Evolutionary conservation across 2,329 filamentous ascomycete species (phyloP), one percentile per base, ranked within the genome.

Genomic region (Ascochyta lentis): DNA sequence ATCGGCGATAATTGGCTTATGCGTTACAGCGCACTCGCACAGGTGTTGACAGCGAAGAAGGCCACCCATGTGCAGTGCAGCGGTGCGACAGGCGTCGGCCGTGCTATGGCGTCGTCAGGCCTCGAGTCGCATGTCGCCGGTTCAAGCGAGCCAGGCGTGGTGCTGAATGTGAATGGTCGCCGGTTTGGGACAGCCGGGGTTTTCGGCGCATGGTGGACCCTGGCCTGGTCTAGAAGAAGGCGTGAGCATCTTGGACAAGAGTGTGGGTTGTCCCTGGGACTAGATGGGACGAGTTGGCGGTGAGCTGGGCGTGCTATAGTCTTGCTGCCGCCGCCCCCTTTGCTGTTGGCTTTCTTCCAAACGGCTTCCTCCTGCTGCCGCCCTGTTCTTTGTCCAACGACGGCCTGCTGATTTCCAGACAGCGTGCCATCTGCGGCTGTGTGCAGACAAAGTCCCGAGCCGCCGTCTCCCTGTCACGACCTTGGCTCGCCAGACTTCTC

Each of bases 261-360:
- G 53, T 24, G 43, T 40, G 37, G 53, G 43, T 38, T 37, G 54
- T 56, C 43, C 48, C 48, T 57, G 54, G n/a, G 49, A 35, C 31
- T 27, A 39, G 24, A 26, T 38, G 23, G 44, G 51, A 31, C 38
- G 43, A 52, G 48, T 51, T 57, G 49, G 54, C 54, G 54, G 54
- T 57, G 54, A 57, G 54, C 49, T 49, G 29, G 24, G 49, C 43
- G 34, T 45, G 44, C 49, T 40, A 39, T 35, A 15, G 39, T 33
- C 16, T 19, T 33, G 42, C 43, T 43, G 33, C 48, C 49, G 12
- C 19, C 19, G 19, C 54, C 31, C 22, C 54, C 49, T 49, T 49
- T 52, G 44, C 45, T 29, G 48, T 71, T 50, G 73, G 72, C 40
- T 77, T 78, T 54, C 76, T 76, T 24, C 35, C 34, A 24, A 35